Base-by-base conservation (phyloP, 2,329 filamentous ascomycete species). In the Talaromyces sp. region DNA sequence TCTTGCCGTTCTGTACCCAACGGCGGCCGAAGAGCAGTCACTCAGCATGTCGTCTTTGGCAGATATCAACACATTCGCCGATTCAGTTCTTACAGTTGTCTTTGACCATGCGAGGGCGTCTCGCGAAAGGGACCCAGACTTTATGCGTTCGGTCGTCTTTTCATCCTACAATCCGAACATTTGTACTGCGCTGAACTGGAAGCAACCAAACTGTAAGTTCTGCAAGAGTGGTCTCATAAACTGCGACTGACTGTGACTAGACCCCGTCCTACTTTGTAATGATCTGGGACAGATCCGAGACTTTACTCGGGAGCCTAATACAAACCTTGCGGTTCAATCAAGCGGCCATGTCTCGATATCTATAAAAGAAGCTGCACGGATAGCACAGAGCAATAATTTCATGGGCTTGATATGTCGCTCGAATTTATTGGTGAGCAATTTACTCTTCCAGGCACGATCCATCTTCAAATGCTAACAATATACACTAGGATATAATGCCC, bases 131-230 rank as follows among this genome's bases (percentile, higher is more conserved):
- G 86, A 85, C 1, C 86, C 90, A 9, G 87, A 91, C 58, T 85
- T 87, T 17, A 87, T 95, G 66, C 84, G 93, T 46, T 96, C 91
- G 13, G 88, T 99, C 57, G 91, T 97, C 11, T 97, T 99, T 73
- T 96, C 91, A 68, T 96, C 91, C 24, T 96, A 93, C 75, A 97
- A 96, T 71, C 82, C 90, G 13, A 89, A 88, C 64, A 85, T 98
- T 21, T 99, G 95, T 77, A 96, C 91, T 17, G 93, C 93, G 5
- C 78, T 99, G 68, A 99, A 99, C 76, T 99, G 95, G 95, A 99
- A 99, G 75, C 95, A 99, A 75, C 95, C 95, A 2, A 99, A 98
- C 72, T 99, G 86, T 88, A 73, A 77, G 84, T 77, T 6, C 38
- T n/a, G 3, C 17, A n/a, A 38, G 35, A 38, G 5, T 14, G 19